Percentiles rank a stretch among this genome's conserved stretches.
phyloP scores from a whole-genome alignment of 1,139 yeast species.

The Zygoascus meyerae region DNA sequence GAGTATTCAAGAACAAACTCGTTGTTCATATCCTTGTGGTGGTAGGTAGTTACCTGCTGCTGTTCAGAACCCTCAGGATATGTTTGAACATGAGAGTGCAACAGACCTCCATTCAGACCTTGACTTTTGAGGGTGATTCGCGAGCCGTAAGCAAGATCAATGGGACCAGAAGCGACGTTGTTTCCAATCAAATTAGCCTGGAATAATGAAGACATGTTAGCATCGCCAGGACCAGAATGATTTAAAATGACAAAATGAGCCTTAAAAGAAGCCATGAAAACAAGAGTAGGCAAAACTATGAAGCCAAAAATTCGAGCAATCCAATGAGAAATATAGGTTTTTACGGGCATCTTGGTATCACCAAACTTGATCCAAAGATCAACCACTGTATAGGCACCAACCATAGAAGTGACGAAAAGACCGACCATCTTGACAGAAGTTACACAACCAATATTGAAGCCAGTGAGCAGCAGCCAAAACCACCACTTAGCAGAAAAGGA shows the following conservation, averaged over 20 bases:
- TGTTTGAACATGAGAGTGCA: constrained; percentile 91
- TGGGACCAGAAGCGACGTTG: constrained; percentile 77
- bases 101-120: constrained; percentile 85
- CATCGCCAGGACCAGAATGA: constrained; percentile 92
- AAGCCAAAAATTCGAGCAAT: constrained; percentile 55
- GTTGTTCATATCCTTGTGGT: constrained; percentile 87
- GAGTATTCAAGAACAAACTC: constrained; percentile 81
- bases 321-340: constrained; percentile 63
- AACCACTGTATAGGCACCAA: constrained; percentile 76
- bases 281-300: constrained; percentile 65
- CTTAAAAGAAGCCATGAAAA: constrained; percentile 69
- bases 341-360: constrained; percentile 40
- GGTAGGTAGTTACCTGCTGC: constrained; percentile 93
- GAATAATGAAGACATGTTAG: constrained; percentile 93
- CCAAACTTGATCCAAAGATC: constrained; percentile 66
- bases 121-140: constrained; percentile 77
- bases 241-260: constrained; percentile 70
- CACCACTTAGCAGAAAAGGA: constrained; percentile 84
- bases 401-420: constrained; percentile 70
- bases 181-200: constrained; percentile 88
- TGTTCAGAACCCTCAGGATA: constrained; percentile 95
- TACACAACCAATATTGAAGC: constrained; percentile 84
- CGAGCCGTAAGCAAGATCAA: constrained; percentile 81
- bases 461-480: constrained; percentile 80
- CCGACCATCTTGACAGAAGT: constrained; percentile 93